Evolutionary conservation across 306 rosid genomes (phyloP).

Genomic region (Prunus fruticosa): DNA sequence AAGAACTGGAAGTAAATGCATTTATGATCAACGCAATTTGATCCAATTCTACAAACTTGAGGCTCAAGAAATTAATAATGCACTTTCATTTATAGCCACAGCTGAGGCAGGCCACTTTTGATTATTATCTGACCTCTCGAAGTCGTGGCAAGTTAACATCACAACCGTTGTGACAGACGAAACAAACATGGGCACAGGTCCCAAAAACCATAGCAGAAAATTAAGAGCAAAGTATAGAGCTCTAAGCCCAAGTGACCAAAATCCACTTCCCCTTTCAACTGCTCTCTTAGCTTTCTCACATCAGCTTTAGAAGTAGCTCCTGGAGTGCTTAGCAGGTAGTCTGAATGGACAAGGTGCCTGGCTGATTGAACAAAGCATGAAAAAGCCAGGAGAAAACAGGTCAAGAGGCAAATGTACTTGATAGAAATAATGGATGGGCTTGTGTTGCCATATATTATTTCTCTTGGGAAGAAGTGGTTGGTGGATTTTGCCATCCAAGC

Average conservation of each 20-base stretch:
- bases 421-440: conserved; percentile 36
- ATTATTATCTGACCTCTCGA: neutral
- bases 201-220: conserved; percentile 71
- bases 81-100: neutral
- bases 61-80: neutral
- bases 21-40: neutral
- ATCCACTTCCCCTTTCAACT: conserved; percentile 62
- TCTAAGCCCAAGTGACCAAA: conserved; percentile 74
- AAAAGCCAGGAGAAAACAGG: conserved; percentile 65
- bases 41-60: neutral
- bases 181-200: conserved; percentile 73
- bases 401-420: conserved; percentile 55
- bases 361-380: conserved; percentile 64
- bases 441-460: conserved; percentile 60
- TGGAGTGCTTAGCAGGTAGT: conserved; percentile 60
- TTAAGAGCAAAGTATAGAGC: conserved; percentile 63
- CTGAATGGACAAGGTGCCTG: conserved; percentile 64
- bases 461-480: conserved; percentile 25
- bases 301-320: conserved; percentile 19
- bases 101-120: neutral
- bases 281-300: conserved; percentile 44
- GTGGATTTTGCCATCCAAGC: conserved; percentile 54
- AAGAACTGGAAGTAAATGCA: neutral
- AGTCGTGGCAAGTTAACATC: conserved; percentile 47
- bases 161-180: conserved; percentile 48